These are phyloP conservation scores for Wickerhamomyces tratensis DNA, from an alignment of 805 yeast genomes.

Conservation along the genomic window DNA sequence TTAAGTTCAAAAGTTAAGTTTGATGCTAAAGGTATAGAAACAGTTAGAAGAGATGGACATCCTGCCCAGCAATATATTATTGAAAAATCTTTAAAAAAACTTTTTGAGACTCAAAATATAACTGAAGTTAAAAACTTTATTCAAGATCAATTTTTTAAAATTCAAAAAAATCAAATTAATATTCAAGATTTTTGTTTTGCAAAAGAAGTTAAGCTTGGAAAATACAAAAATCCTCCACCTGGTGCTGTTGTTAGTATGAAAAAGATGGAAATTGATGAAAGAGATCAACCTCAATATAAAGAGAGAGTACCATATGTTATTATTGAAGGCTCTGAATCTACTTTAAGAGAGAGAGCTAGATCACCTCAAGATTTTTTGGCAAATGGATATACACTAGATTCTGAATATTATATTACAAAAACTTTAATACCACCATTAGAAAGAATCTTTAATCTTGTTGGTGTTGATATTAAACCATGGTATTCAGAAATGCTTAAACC, in stretches of 20 bases:
- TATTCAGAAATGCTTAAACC: slow-evolving; percentile 53
- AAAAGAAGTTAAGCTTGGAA: slow-evolving; percentile 78
- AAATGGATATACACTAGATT: slow-evolving; percentile 45
- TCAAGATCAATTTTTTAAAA: slow-evolving; percentile 53
- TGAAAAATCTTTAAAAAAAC: slow-evolving; percentile 52
- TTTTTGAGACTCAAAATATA: slow-evolving; percentile 68
- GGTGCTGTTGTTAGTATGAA: slow-evolving; percentile 79
- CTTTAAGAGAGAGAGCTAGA: slow-evolving; percentile 68
- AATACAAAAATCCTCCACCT: slow-evolving; percentile 81
- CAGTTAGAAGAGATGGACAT: slow-evolving; percentile 89
- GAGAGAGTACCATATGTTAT: slow-evolving; percentile 89
- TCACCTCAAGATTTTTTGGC: slow-evolving; percentile 68
- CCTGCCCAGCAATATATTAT: slow-evolving; percentile 84
- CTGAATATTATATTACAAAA: slow-evolving; percentile 77
- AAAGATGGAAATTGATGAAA: slow-evolving; percentile 50
- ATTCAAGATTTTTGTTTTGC: slow-evolving; percentile 87
- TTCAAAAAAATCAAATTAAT: slow-evolving; percentile 51
- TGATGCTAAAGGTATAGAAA: slow-evolving; percentile 96
- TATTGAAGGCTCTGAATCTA: slow-evolving; percentile 43
- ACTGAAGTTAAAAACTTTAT: slow-evolving; percentile 62
- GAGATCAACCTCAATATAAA: slow-evolving; percentile 77
- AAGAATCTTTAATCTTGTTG: slow-evolving; percentile 70
- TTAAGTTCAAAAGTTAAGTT: slow-evolving; percentile 46
- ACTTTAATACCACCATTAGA: slow-evolving; percentile 87
- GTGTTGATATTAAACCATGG: slow-evolving; percentile 77